Evolutionary conservation across 2,329 filamentous ascomycete genomes (phyloP).

Genomic region (Aspergillus sp.): DNA sequence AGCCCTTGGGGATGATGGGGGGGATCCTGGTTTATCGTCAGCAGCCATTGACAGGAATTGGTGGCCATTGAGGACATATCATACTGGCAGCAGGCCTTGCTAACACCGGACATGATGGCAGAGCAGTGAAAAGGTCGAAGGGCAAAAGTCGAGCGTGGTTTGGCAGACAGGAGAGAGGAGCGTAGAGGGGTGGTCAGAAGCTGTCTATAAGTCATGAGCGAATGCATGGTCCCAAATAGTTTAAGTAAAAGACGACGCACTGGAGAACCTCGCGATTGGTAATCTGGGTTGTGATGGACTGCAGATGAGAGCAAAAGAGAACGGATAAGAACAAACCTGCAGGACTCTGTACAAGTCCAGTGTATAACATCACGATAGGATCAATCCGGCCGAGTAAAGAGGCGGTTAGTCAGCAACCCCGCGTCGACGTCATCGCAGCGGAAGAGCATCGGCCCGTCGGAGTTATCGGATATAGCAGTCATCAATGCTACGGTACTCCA

Average conservation of each 20-base stretch:
- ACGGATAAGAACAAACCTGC: background rate
- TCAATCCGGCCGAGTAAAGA: background rate
- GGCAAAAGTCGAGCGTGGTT: conserved; percentile 1
- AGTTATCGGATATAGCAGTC: background rate
- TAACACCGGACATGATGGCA: conserved; percentile 32
- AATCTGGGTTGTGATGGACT: background rate
- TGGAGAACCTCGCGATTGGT: background rate
- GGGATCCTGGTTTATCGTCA: conserved; percentile 27
- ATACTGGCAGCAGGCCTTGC: conserved; percentile 34
- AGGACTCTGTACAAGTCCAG: too few relatives aligned
- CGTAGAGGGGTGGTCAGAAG: conserved; percentile 17
- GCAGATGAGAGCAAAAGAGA: background rate
- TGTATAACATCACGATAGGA: too few relatives aligned
- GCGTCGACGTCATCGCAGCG: background rate
- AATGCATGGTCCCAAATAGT: background rate
- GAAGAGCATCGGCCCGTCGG: too few relatives aligned
- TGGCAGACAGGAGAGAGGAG: conserved; percentile 12
- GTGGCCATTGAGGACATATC: conserved; percentile 24
- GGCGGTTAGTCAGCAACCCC: background rate
- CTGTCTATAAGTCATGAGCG: conserved; percentile 13
- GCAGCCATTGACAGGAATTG: background rate
- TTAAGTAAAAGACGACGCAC: background rate
- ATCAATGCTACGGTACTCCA: background rate
- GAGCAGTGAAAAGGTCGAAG: conserved; percentile 15
- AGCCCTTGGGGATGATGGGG: conserved; percentile 37